Evolutionary conservation across 1,139 yeast genomes (phyloP).

Genomic region (Candida sp.): DNA sequence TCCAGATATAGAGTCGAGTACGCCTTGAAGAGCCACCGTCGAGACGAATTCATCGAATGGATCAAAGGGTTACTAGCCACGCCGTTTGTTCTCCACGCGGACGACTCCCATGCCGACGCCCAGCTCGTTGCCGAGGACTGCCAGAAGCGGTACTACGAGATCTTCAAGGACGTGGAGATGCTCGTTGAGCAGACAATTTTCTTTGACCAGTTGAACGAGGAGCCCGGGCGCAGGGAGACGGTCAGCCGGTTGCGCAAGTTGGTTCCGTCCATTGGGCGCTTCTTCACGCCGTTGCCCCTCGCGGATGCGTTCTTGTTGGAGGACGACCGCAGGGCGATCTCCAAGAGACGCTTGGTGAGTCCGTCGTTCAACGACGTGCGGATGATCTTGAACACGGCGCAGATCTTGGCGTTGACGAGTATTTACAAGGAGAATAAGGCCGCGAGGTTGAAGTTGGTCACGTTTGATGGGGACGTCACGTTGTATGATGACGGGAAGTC

Average conservation of each 20-base stretch:
- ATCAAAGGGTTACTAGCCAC: slow-evolving; percentile 88
- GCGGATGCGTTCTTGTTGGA: slow-evolving; percentile 84
- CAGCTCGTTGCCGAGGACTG: slow-evolving; percentile 35
- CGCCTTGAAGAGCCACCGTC: slow-evolving; percentile 79
- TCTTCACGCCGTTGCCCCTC: slow-evolving; percentile 85
- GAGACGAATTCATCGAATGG: slow-evolving; percentile 97
- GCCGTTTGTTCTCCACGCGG: slow-evolving; percentile 92
- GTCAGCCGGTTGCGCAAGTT: slow-evolving; percentile 68
- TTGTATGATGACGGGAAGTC: slow-evolving; percentile 91
- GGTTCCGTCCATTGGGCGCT: slow-evolving; percentile 85
- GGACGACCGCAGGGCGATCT: slow-evolving; percentile 78
- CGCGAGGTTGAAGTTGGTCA: slow-evolving; percentile 62
- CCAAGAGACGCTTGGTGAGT: slow-evolving; percentile 84
- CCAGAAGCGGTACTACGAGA: slow-evolving; percentile 80
- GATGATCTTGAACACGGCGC: slow-evolving; percentile 82
- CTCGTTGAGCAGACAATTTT: slow-evolving; percentile 53
- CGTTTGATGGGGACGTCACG: slow-evolving; percentile 98
- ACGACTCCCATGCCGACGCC: slow-evolving; percentile 38
- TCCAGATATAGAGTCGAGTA: slow-evolving; percentile 64
- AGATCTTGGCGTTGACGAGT: slow-evolving; percentile 60
- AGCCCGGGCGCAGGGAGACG: slow-evolving; percentile 33
- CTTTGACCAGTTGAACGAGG: slow-evolving; percentile 31
- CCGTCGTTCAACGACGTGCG: slow-evolving; percentile 95
- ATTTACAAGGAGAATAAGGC: slow-evolving; percentile 26
- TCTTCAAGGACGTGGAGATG: slow-evolving; percentile 82